Evolutionary conservation across 2,329 filamentous ascomycete species (phyloP).

Genomic region (Stemphylium beticola): DNA sequence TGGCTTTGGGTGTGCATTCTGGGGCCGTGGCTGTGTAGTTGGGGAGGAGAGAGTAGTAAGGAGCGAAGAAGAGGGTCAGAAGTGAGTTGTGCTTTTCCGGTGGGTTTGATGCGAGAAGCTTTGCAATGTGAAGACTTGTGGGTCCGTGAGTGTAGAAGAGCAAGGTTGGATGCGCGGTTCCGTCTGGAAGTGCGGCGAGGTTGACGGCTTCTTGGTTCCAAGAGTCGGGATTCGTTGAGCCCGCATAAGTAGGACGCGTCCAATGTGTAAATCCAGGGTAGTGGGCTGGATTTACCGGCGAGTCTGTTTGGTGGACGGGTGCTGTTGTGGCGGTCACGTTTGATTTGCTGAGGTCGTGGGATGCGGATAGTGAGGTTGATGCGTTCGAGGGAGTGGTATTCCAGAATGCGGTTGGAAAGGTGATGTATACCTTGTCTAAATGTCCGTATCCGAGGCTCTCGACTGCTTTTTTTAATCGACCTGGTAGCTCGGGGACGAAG

Average conservation of each 20-base stretch:
- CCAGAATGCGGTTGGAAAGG: conserved; percentile 81
- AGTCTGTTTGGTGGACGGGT: conserved; percentile 44
- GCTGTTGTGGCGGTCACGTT: conserved; percentile 49
- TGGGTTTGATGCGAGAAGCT: conserved; percentile 39
- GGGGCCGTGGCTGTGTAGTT: conserved; percentile 63
- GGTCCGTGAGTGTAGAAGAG: conserved; percentile 80
- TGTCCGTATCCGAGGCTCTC: conserved; percentile 71
- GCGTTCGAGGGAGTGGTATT: conserved; percentile 35
- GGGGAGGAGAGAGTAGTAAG: conserved; percentile 79
- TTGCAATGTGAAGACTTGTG: conserved; percentile 42
- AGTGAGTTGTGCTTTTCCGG: conserved; percentile 56
- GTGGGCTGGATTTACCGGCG: conserved; percentile 39
- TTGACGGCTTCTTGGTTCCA: conserved; percentile 83
- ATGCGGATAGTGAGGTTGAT: conserved; percentile 1
- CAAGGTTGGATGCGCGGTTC: conserved; percentile 74
- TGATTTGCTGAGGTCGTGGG: conserved; percentile 29
- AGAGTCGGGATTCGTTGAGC: conserved; percentile 63
- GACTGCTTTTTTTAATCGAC: conserved; percentile 65
- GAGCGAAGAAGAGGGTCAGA: conserved; percentile 71
- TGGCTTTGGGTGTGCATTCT: conserved; percentile 66
- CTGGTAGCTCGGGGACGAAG: conserved; percentile 67
- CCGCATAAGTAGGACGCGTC: conserved; percentile 72
- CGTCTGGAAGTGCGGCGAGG: conserved; percentile 67
- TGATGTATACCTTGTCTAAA: conserved; percentile 69
- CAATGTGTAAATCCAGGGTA: conserved; percentile 77